phyloP scores from a whole-genome alignment of 768 basidiomycete species.

The Mycena epipterygia region DNA sequence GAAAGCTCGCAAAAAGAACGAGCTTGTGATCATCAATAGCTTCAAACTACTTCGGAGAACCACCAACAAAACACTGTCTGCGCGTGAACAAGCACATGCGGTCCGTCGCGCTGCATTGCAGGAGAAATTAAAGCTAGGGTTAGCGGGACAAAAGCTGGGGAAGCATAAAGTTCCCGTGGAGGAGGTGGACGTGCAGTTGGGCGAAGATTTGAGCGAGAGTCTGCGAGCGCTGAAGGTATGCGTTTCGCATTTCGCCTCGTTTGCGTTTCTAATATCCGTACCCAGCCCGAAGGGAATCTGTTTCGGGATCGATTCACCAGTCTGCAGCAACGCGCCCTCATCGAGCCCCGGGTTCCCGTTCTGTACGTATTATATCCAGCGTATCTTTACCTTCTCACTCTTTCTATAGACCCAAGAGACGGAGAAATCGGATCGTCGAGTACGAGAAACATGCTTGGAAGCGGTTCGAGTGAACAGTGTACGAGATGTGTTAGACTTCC shows the following conservation, averaged over 20 bases:
- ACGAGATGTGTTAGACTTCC: not conserved
- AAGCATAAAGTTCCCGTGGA: conserved; percentile 81
- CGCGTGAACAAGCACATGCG: conserved; percentile 58
- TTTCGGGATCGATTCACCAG: conserved; percentile 92
- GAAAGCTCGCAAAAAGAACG: conserved; percentile 69
- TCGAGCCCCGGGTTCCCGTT: conserved; percentile 89
- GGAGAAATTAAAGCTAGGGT: conserved; percentile 70
- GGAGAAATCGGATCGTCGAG: conserved; percentile 66
- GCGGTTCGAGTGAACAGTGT: conserved; percentile 68
- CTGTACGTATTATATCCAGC: conserved; percentile 62
- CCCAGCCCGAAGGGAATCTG: conserved; percentile 92
- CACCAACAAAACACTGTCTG: conserved; percentile 49
- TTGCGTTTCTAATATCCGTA: conserved; percentile 4
- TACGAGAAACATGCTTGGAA: conserved; percentile 89
- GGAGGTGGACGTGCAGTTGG: conserved; percentile 87
- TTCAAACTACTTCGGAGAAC: conserved; percentile 66
- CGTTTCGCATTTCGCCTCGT: not conserved
- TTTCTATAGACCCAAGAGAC: conserved; percentile 62
- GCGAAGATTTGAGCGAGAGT: conserved; percentile 90
- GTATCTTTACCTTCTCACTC: conserved; percentile 7
- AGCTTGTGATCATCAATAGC: conserved; percentile 70
- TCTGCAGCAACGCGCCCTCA: conserved; percentile 87
- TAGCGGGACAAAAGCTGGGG: conserved; percentile 83
- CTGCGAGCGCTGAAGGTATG: conserved; percentile 86
- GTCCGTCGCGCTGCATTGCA: conserved; percentile 58